A percentile compares a stretch with the other conserved stretches of the same genome.
Evolutionary conservation across 164 flowering plant species (phyloP).

Genomic region (Cinnamomum chago): DNA sequence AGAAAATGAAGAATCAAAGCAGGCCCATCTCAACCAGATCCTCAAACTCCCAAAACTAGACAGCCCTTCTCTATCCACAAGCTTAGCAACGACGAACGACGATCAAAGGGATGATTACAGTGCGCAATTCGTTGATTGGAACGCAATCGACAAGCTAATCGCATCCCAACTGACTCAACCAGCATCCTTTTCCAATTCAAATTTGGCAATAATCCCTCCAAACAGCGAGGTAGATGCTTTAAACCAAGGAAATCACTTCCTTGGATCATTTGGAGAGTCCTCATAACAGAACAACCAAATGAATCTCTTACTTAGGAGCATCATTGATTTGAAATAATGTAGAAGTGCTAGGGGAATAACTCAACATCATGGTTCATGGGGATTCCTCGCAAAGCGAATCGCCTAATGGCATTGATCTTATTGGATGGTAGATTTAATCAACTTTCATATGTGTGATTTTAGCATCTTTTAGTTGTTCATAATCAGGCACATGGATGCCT

Average conservation of each 20-base stretch:
- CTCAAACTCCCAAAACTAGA: conserved; percentile 54
- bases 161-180: conserved; percentile 28
- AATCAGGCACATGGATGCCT: too few species aligned
- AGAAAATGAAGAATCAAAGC: conserved; percentile 15
- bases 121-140: conserved; percentile 42
- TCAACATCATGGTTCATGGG: neutral
- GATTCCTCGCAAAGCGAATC: neutral
- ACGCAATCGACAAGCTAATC: conserved; percentile 38
- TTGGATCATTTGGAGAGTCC: conserved; percentile 13
- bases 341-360: neutral
- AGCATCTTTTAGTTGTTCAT: neutral
- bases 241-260: conserved; percentile 18
- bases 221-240: conserved; percentile 10
- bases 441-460: neutral
- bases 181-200: conserved; percentile 7
- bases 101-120: conserved; percentile 16
- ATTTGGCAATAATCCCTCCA: conserved; percentile 9
- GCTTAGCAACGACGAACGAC: conserved; percentile 18
- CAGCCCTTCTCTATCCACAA: conserved; percentile 45
- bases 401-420: neutral
- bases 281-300: neutral
- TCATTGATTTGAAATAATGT: conserved; percentile 7
- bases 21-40: conserved; percentile 23
- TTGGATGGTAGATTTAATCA: neutral
- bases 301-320: neutral